Conservation (phyloP, 306 rosid species). For the Gastrolobium bilobum region DNA sequence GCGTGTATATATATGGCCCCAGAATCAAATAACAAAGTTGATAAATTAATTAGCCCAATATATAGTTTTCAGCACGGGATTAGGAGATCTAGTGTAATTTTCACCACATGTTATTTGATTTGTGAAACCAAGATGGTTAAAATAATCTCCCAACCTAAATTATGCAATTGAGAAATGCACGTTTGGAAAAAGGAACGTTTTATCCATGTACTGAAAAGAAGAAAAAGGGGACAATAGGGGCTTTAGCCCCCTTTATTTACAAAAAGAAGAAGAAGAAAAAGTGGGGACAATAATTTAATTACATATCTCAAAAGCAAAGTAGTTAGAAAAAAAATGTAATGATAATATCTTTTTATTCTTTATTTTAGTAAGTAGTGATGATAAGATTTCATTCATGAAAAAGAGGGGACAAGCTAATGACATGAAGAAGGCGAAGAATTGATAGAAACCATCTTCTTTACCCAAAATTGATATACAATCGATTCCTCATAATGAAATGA, state of each 20-base stretch:
- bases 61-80: not conserved
- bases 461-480: constrained; percentile 30
- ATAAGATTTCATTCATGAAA: constrained; percentile 29
- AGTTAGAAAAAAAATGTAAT: constrained; percentile 11
- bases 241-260: not conserved
- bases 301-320: constrained; percentile 6
- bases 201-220: not conserved
- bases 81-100: not conserved
- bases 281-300: not conserved
- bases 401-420: constrained; percentile 30
- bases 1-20: no score
- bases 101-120: not conserved
- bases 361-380: not conserved
- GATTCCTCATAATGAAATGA: constrained; percentile 41
- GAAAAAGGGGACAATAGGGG: not conserved
- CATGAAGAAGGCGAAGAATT: not conserved
- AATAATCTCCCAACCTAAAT: not conserved
- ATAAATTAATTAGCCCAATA: not conserved
- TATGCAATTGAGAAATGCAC: not conserved
- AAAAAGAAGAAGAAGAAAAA: not conserved
- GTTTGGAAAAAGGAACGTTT: not conserved
- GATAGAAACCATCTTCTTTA: constrained; percentile 25
- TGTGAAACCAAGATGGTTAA: not conserved
- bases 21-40: no score
- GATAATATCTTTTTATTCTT: not conserved